phyloP scores from a whole-genome alignment of 257 asterid species.

The Ehretia macrophylla region DNA sequence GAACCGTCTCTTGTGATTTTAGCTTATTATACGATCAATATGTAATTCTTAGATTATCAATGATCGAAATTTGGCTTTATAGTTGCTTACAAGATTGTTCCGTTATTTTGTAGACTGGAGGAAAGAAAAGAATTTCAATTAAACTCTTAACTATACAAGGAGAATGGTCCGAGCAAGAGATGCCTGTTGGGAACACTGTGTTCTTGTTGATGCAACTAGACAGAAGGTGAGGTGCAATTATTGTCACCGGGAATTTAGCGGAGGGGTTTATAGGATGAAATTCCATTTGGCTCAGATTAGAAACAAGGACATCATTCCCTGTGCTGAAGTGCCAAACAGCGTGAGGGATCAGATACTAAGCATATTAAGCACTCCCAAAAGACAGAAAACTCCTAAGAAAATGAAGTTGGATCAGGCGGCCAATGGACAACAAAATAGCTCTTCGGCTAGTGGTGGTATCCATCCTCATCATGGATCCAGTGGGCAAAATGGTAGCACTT shows the following conservation, averaged over 20 bases:
- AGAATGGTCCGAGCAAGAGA: conserved; percentile 47
- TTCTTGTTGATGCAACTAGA: conserved; percentile 40
- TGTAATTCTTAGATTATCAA: not conserved
- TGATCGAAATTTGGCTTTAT: not conserved
- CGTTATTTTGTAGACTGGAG: not conserved
- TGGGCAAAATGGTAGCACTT: conserved; percentile 28
- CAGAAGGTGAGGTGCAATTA: conserved; percentile 49
- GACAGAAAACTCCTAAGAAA: conserved; percentile 32
- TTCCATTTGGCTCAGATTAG: conserved; percentile 48
- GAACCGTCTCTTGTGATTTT: too few species aligned
- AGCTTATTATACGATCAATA: too few species aligned
- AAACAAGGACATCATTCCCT: conserved; percentile 43
- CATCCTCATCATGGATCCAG: conserved; percentile 26
- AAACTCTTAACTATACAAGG: not conserved
- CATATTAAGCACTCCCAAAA: conserved; percentile 31
- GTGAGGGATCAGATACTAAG: conserved; percentile 32
- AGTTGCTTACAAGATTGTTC: not conserved
- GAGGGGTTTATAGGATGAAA: conserved; percentile 48
- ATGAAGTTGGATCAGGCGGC: conserved; percentile 29
- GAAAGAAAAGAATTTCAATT: not conserved
- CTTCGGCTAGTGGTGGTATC: conserved; percentile 39
- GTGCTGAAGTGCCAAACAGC: conserved; percentile 30
- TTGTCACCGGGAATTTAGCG: conserved; percentile 45
- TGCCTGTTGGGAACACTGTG: conserved; percentile 51
- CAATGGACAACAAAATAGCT: conserved; percentile 34